phyloP scores from a whole-genome alignment of 257 asterid species.

The Cruciata laevipes region DNA sequence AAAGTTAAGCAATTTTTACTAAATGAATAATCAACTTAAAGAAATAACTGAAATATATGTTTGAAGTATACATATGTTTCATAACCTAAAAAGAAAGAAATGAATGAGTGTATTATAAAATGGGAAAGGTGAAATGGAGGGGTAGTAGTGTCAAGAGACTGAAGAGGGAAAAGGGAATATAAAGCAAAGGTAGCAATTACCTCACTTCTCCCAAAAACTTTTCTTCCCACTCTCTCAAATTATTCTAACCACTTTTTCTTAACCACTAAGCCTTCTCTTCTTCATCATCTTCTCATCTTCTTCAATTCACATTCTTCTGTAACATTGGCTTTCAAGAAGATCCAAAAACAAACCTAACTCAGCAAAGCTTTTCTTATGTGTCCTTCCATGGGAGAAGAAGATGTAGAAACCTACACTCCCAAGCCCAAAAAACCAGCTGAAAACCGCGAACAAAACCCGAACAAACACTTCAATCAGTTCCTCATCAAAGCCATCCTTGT shows the following conservation, averaged over 20 bases:
- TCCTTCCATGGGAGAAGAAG: conserved; percentile 48
- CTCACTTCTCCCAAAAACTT: conserved; percentile 51
- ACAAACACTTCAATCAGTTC: conserved; percentile 43
- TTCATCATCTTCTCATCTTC: conserved; percentile 24
- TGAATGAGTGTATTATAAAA: neutral
- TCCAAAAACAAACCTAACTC: conserved; percentile 9
- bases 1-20: too few species aligned
- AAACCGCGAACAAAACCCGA: conserved; percentile 31
- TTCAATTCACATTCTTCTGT: conserved; percentile 12
- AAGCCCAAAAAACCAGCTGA: conserved; percentile 22
- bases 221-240: conserved; percentile 32
- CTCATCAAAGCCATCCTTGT: conserved; percentile 51
- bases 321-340: conserved; percentile 10
- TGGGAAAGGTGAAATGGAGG: conserved; percentile 13
- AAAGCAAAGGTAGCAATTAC: conserved; percentile 38
- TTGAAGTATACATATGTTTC: too few species aligned
- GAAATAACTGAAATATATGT: too few species aligned
- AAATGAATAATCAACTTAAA: too few species aligned
- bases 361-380: conserved; percentile 8
- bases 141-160: conserved; percentile 31
- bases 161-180: conserved; percentile 18
- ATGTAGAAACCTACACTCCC: conserved; percentile 23
- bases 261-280: conserved; percentile 37
- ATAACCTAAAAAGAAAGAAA: neutral
- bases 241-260: conserved; percentile 43